phyloP scores from a whole-genome alignment of 2,329 filamentous ascomycete species.

The Dactylellina cionopaga region DNA sequence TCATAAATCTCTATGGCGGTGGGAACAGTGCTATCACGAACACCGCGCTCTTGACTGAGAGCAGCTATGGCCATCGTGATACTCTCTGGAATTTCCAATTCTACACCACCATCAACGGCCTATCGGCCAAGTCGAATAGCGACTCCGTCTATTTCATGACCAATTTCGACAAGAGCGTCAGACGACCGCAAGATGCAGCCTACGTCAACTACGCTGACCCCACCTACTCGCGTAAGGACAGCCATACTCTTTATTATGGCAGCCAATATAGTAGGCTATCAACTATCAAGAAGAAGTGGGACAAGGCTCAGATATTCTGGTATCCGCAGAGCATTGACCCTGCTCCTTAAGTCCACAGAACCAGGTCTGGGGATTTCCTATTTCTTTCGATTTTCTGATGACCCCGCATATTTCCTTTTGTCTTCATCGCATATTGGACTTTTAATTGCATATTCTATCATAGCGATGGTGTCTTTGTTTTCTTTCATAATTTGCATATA shows the following conservation, averaged over 20 bases:
- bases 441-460: slow-evolving; percentile 3
- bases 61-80: slow-evolving; percentile 54
- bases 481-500: neutral
- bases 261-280: slow-evolving; percentile 16
- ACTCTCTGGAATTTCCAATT: slow-evolving; percentile 55
- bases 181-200: slow-evolving; percentile 33
- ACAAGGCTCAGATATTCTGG: slow-evolving; percentile 47
- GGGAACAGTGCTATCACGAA: slow-evolving; percentile 48
- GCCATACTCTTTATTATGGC: slow-evolving; percentile 45
- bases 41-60: slow-evolving; percentile 30
- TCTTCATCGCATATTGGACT: too few species aligned
- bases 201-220: slow-evolving; percentile 52
- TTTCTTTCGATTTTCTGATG: neutral
- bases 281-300: slow-evolving; percentile 47
- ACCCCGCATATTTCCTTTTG: neutral
- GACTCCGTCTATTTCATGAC: slow-evolving; percentile 20
- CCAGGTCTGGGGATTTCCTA: too few species aligned
- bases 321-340: slow-evolving; percentile 52
- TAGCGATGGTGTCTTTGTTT: slow-evolving; percentile 13
- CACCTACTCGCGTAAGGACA: slow-evolving; percentile 13
- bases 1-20: slow-evolving; percentile 56
- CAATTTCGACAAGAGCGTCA: slow-evolving; percentile 29
- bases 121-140: neutral
- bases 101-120: slow-evolving; percentile 42
- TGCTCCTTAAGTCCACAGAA: neutral